phyloP scores from a whole-genome alignment of 257 asterid species.

The Voacanga thouarsii region DNA sequence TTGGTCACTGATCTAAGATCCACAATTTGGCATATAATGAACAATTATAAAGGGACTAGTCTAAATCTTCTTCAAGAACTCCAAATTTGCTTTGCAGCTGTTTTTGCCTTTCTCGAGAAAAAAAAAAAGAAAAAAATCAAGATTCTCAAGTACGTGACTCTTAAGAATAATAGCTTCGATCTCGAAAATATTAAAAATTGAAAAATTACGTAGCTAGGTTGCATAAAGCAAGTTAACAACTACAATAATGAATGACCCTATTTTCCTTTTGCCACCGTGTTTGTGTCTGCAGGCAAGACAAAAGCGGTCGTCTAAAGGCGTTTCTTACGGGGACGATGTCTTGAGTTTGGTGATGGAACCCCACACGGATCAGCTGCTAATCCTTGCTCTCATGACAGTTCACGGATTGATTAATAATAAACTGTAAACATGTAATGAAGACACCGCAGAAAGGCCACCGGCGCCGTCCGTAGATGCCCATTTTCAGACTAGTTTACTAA shows the following conservation, averaged over 20 bases:
- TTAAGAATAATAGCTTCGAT: neutral
- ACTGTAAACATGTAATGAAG: conserved; percentile 24
- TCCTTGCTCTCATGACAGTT: conserved; percentile 71
- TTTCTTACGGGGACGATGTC: conserved; percentile 70
- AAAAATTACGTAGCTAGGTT: neutral
- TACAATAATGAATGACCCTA: neutral
- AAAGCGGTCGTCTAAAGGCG: conserved; percentile 56
- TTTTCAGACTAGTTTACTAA: neutral
- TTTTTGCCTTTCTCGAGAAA: too few species aligned
- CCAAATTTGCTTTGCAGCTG: too few species aligned
- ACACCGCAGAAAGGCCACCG: neutral
- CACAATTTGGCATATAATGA: neutral
- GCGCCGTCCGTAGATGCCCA: neutral
- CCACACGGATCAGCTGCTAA: conserved; percentile 49
- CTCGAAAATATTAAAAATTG: neutral
- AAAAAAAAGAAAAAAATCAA: too few species aligned
- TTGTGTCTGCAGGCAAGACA: conserved; percentile 41
- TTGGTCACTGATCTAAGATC: too few species aligned
- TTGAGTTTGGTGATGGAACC: conserved; percentile 60
- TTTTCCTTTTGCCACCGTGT: neutral
- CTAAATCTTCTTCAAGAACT: too few species aligned
- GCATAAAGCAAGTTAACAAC: conserved; percentile 5
- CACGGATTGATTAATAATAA: conserved; percentile 54
- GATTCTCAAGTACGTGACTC: too few species aligned
- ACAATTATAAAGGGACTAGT: too few species aligned